Evolutionary conservation across 2,329 filamentous ascomycete genomes (phyloP).

Genomic region (Penicillium vulpinum): DNA sequence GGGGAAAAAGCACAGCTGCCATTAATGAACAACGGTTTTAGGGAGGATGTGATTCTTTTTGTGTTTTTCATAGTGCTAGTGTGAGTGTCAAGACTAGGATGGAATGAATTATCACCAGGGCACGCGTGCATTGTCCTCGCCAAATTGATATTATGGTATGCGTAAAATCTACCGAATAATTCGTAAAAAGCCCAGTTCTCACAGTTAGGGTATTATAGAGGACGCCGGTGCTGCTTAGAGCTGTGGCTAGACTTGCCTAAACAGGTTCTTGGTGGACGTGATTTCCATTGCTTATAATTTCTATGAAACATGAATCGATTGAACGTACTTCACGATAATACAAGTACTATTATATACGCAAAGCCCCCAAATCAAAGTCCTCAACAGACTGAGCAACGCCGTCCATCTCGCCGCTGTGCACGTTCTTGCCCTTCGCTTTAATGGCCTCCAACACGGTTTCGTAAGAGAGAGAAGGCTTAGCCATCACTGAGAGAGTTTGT

Average conservation of each 20-base stretch:
- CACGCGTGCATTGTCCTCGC: neutral
- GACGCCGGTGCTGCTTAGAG: no score
- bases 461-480: neutral
- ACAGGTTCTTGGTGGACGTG: neutral
- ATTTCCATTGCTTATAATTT: neutral
- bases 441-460: neutral
- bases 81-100: neutral
- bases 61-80: neutral
- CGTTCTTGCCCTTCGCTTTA: neutral
- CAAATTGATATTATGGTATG: neutral
- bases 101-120: neutral
- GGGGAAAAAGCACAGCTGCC: conserved; percentile 15
- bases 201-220: neutral
- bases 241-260: neutral
- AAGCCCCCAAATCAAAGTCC: neutral
- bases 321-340: neutral
- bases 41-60: neutral
- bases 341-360: no score
- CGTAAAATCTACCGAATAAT: neutral
- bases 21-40: neutral
- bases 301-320: neutral
- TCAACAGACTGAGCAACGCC: neutral
- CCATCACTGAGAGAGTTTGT: neutral
- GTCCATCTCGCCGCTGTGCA: neutral
- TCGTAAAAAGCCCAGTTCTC: neutral